These are phyloP conservation scores for Hypoxylon sp. DNA, from an alignment of 2,329 filamentous ascomycete genomes.

Conservation along the genomic window DNA sequence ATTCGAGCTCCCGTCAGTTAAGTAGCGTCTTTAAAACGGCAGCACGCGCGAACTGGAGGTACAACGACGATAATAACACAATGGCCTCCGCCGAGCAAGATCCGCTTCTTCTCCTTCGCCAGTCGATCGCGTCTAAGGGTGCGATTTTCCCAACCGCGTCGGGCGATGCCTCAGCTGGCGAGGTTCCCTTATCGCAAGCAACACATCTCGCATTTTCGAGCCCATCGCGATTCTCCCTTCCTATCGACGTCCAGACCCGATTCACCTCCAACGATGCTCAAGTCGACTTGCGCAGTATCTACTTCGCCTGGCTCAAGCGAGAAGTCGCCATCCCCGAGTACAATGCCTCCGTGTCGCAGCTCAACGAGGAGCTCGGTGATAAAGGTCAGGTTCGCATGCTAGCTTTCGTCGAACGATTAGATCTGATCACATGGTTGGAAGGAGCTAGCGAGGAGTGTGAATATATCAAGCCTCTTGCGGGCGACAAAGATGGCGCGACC, in stretches of 20 bases:
- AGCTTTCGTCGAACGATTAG: constrained; percentile 88
- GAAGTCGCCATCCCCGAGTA: constrained; percentile 91
- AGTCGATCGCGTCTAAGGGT: constrained; percentile 76
- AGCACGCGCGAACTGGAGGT: constrained; percentile 5
- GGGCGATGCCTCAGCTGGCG: constrained; percentile 67
- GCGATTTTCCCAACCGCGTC: constrained; percentile 78
- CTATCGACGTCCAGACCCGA: constrained; percentile 79
- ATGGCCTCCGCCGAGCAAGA: constrained; percentile 74
- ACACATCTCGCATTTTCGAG: constrained; percentile 78
- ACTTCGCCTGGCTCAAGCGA: constrained; percentile 94
- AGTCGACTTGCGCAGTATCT: constrained; percentile 91
- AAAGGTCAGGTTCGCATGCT: constrained; percentile 82
- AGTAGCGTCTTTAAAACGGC: constrained; percentile 3
- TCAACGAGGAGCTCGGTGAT: constrained; percentile 79
- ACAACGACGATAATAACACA: too few species aligned
- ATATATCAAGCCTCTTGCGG: constrained; percentile 85
- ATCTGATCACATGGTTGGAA: constrained; percentile 92
- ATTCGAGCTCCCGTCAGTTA: neutral
- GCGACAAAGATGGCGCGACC: constrained; percentile 63
- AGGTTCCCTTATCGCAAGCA: constrained; percentile 76
- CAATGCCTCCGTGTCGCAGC: constrained; percentile 79
- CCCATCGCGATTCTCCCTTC: constrained; percentile 67
- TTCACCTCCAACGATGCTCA: constrained; percentile 81
- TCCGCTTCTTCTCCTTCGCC: constrained; percentile 82
- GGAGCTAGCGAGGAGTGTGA: constrained; percentile 91